A percentile compares a stretch with the other conserved stretches of the same genome.
Evolutionary conservation across 306 rosid species (phyloP).

Genomic region (Cicer bijugum): DNA sequence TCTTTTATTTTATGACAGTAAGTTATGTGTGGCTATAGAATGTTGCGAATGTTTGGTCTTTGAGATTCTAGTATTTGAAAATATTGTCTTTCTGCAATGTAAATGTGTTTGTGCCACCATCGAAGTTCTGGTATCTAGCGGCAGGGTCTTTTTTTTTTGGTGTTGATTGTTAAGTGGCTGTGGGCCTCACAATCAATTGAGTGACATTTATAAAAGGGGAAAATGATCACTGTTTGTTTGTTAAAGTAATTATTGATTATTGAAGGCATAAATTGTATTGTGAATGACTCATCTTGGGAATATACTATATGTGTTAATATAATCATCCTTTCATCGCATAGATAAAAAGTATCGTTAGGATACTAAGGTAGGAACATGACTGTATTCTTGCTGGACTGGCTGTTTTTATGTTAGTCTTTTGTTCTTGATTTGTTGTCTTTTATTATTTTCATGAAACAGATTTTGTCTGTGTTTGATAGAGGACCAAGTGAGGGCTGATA

Average conservation of each 20-base stretch:
- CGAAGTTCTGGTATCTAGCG: conserved; percentile 15
- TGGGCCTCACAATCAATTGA: conserved; percentile 16
- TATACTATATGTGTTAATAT: not conserved
- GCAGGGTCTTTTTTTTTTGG: conserved; percentile 21
- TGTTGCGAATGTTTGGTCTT: not conserved
- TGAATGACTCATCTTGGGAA: conserved; percentile 16
- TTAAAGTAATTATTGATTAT: not conserved
- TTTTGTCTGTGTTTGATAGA: not conserved
- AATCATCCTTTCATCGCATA: conserved; percentile 21
- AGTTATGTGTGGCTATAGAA: conserved; percentile 5
- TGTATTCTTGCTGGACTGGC: conserved; percentile 11
- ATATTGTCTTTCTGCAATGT: not conserved
- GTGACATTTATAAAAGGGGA: conserved; percentile 20
- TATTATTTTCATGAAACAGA: conserved; percentile 15
- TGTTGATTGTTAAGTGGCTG: conserved; percentile 19
- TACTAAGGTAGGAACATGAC: conserved; percentile 14
- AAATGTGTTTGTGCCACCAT: not conserved
- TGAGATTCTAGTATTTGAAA: conserved; percentile 25
- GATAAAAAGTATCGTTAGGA: not conserved
- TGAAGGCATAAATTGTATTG: not conserved
- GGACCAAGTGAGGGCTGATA: no score
- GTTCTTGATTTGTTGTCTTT: conserved; percentile 37
- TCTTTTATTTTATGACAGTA: conserved; percentile 12
- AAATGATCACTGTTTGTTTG: conserved; percentile 1
- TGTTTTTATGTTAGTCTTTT: conserved; percentile 27